Evolutionary conservation across 495 filamentous ascomycete genomes (phyloP), one percentile per base, ranked within the genome.

Genomic region (Aspergillus asperescens): DNA sequence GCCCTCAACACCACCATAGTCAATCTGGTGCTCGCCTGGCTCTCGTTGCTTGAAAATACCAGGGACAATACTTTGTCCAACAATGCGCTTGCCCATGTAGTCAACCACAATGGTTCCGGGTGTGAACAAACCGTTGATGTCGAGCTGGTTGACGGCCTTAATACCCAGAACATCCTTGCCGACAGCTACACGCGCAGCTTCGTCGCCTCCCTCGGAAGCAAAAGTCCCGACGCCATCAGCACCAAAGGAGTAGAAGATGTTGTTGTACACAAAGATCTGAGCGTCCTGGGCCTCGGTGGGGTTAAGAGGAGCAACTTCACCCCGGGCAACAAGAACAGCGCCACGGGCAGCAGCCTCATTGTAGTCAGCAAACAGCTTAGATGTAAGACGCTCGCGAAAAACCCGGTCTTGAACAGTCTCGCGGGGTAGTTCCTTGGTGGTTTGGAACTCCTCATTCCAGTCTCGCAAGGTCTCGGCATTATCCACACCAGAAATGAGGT

Each of bases 371-470:
- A 95, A 96, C 15, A 97, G 82, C 75, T 97, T 99, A 15, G 87
- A 90, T 13, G 90, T 88, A 52, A 99, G 76, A 2, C 94, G 82
- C 63, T 99, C 93, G 22, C 93, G 80, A 79, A 97, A 97, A 19
- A 99, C 90, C 20, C 93, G 86, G 59, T 99, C 93, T 63, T 96
- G 92, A 16, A 96, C 88, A 27, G 83, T 87, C 39, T 96, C 91
- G 61, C 87, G 89, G 27, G 90, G 90, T 44, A 97, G 79, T 62
- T 99, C 94, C 60, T 88, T 82, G 4, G 93, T 95, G 5, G 91
- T 94, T 63, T 97, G 94, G 68, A 99, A 95, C 62, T 99, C 94
- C 67, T 99, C 94, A 62, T 99, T 99, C 89, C 94, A 99, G 67
- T 99, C 94, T 19, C 94, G 81, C 58, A 99, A 70, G 0, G 93